Percentiles rank a stretch among this genome's conserved stretches.
Conservation (phyloP, 768 basidiomycete species). For the Suillus americanus region DNA sequence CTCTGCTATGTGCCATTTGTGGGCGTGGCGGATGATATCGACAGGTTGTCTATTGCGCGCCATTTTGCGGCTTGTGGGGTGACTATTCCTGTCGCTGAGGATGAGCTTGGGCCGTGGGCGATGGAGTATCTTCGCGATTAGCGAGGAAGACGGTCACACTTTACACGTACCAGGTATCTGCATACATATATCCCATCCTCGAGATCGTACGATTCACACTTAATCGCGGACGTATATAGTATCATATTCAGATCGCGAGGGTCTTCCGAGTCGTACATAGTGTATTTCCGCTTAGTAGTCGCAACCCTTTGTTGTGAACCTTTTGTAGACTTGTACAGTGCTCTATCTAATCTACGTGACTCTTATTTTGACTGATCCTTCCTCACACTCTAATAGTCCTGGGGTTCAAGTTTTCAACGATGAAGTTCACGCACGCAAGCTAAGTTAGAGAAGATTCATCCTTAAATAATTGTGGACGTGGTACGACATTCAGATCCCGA, state of each 20-base stretch:
- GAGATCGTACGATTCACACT: conserved; percentile 7
- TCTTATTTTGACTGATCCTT: neutral
- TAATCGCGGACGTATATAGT: conserved; percentile 17
- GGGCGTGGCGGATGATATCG: conserved; percentile 28
- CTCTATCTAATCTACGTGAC: neutral
- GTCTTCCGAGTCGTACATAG: conserved; percentile 2
- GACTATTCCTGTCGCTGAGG: conserved; percentile 33
- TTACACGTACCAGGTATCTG: conserved; percentile 19
- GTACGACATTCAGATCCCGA: too few relatives aligned
- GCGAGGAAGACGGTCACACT: conserved; percentile 4
- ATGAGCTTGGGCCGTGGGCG: conserved; percentile 41
- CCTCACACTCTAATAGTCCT: neutral
- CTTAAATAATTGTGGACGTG: too few relatives aligned
- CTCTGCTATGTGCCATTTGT: conserved; percentile 31
- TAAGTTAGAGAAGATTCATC: too few relatives aligned
- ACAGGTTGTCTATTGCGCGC: conserved; percentile 34
- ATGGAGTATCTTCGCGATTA: conserved; percentile 30
- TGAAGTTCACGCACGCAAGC: too few relatives aligned
- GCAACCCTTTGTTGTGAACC: neutral
- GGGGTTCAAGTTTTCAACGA: too few relatives aligned
- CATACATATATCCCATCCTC: conserved; percentile 10
- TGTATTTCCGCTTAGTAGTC: conserved; percentile 7
- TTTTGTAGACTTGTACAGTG: neutral
- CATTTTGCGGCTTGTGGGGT: conserved; percentile 46
- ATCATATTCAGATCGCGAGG: conserved; percentile 15